Conservation (phyloP, 78 protist species). For the Dictyostelium purpureum region DNA sequence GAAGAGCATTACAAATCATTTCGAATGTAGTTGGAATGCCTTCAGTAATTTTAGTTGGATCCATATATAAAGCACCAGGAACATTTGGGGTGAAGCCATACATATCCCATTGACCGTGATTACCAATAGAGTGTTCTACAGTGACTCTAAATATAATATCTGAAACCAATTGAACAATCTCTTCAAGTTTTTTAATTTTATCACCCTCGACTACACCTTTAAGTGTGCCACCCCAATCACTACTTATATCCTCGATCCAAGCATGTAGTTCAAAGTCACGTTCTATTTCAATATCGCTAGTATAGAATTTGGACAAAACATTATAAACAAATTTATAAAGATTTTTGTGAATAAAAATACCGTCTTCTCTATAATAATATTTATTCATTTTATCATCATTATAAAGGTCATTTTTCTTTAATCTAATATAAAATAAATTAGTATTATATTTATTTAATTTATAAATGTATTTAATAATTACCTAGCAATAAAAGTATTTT, state of each 20-base stretch:
- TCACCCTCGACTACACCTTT: not conserved
- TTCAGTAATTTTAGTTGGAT: slow-evolving; percentile 10
- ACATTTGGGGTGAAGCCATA: slow-evolving; percentile 51
- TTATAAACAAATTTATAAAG: not conserved
- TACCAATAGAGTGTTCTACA: slow-evolving; percentile 57
- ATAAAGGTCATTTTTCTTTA: not conserved
- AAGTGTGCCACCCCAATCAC: slow-evolving; percentile 9
- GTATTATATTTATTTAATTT: not conserved
- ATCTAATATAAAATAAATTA: not conserved
- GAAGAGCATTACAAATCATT: not conserved
- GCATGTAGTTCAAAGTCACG: slow-evolving; percentile 34
- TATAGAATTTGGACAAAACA: slow-evolving; percentile 4
- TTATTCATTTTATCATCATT: not conserved
- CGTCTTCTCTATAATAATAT: slow-evolving; percentile 31
- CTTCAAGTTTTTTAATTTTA: not conserved
- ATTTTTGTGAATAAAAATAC: not conserved
- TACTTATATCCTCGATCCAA: not conserved
- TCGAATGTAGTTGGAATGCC: slow-evolving; percentile 23
- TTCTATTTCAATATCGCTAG: not conserved
- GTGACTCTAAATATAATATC: slow-evolving; percentile 35
- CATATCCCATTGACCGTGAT: slow-evolving; percentile 71
- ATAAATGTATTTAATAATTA: not conserved
- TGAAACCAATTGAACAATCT: not conserved
- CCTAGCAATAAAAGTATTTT: slow-evolving; percentile 30
- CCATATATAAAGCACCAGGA: slow-evolving; percentile 34